A percentile compares a stretch with the other conserved stretches of the same genome.
Conservation (phyloP, 2,329 filamentous ascomycete genomes). For the Pseudogymnoascus sp. region DNA sequence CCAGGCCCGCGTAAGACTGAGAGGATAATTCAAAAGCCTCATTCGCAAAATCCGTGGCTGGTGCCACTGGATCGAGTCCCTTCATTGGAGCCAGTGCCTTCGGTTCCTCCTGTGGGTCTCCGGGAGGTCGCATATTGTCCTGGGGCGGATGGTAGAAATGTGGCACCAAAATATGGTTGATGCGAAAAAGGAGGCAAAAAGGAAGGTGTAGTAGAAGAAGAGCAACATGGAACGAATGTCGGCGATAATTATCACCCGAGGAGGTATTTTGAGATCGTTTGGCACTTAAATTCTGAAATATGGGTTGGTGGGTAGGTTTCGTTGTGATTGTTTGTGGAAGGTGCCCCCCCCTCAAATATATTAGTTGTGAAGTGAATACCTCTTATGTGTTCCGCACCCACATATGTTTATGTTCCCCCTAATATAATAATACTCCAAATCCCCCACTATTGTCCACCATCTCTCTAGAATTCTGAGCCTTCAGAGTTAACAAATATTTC, state of each 20-base stretch:
- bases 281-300: neutral
- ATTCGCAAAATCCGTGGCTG: neutral
- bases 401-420: neutral
- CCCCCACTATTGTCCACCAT: neutral
- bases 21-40: neutral
- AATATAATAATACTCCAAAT: neutral
- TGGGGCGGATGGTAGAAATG: neutral
- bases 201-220: neutral
- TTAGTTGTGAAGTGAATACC: neutral
- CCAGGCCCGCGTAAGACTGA: neutral
- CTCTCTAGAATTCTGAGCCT: neutral
- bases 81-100: neutral
- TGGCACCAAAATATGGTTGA: constrained; percentile 6
- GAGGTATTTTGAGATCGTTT: neutral
- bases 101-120: neutral
- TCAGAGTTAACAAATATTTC: neutral
- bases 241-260: neutral
- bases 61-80: neutral
- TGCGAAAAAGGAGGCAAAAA: neutral
- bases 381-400: neutral
- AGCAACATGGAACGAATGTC: constrained; percentile 5
- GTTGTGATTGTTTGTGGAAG: constrained; percentile 1
- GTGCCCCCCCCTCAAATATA: neutral
- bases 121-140: constrained; percentile 3
- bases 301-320: neutral